Base-by-base conservation (phyloP, 2,329 filamentous ascomycete genomes). In the Trichocomaceae sp. region DNA sequence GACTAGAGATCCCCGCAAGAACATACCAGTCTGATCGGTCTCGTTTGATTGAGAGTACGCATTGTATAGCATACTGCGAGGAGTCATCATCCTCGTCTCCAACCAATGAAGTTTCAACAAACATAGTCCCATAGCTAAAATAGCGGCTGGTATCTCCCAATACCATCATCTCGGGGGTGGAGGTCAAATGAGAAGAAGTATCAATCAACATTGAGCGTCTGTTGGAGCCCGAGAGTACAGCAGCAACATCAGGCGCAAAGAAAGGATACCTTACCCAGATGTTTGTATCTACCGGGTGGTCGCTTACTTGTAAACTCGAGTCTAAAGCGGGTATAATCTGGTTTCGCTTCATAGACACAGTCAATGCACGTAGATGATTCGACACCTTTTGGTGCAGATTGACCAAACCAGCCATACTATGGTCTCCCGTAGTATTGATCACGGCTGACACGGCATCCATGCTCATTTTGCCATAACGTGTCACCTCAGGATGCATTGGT, bases 261-360 rank as follows among this genome's bases (percentile, higher is more conserved):
- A 78, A 73, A 0, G 89, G 88, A 63, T 95, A 93, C 54, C 85
- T 80, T 15, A 91, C 67, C 90, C 89, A 96, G 39, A 95, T 86
- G 0, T 82, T 83, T 52, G 88, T 88, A 65, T 96, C 87, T 58
- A 92, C 84, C 1, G 84, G 83, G 63, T 90, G 87, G 1, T 86
- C 86, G n/a, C 91, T 76, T 44, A 85, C 80, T 0, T 82, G 75
- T 47, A 85, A 82, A 52, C 85, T 80, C 0, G 85, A 81, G 50
- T 77, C 69, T 41, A 77, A 72, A 1, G 78, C 75, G 0, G 89
- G 86, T 62, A 96, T 77, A 55, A 93, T 84, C 20, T 85, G 83
- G 64, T 95, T 95, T 51, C 88, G 79, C 68, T 87, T 86, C 86
- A 96, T 95, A 0, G 89, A 95, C 62, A 86, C 80, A 4, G 87